Percentiles rank a stretch among this genome's conserved stretches.
Evolutionary conservation across 2,329 filamentous ascomycete genomes (phyloP).

Genomic region (Ustilaginoidea virens): DNA sequence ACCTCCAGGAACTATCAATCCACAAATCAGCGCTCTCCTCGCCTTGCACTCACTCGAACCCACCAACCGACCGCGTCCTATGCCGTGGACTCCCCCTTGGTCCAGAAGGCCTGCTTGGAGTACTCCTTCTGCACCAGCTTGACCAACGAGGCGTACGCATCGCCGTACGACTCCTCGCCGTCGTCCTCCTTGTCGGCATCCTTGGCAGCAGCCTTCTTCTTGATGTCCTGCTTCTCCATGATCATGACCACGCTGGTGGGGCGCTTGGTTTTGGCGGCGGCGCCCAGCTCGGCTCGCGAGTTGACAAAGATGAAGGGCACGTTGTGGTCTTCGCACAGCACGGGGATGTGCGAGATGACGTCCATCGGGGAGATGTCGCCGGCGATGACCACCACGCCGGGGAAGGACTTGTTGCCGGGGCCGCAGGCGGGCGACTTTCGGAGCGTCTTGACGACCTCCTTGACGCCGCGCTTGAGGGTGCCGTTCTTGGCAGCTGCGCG

Average conservation of each 20-base stretch:
- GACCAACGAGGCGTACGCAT: conserved; percentile 47
- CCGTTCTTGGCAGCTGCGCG: conserved; percentile 77
- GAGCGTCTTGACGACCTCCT: conserved; percentile 96
- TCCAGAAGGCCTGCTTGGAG: conserved; percentile 38
- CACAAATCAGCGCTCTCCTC: not conserved
- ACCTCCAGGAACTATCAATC: not conserved
- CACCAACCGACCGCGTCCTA: no score
- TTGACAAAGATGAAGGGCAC: conserved; percentile 93
- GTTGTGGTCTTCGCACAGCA: conserved; percentile 95
- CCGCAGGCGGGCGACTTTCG: conserved; percentile 70
- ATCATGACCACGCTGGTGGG: conserved; percentile 95
- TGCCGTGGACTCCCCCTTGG: conserved; percentile 21
- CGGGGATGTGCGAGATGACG: conserved; percentile 94
- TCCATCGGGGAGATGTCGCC: conserved; percentile 98
- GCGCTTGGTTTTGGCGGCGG: conserved; percentile 86
- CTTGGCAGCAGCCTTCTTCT: conserved; percentile 27
- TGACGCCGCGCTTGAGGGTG: conserved; percentile 92
- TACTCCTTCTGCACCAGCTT: conserved; percentile 54
- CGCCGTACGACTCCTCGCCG: conserved; percentile 42
- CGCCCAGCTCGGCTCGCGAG: conserved; percentile 83
- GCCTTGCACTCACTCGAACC: no score
- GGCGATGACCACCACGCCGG: conserved; percentile 76
- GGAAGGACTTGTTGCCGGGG: conserved; percentile 46
- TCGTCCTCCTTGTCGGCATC: conserved; percentile 29
- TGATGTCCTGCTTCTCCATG: conserved; percentile 37